Evolutionary conservation across 2,329 filamentous ascomycete genomes (phyloP), one percentile per base, ranked within the genome.

Genomic region (Aspergillus sp.): DNA sequence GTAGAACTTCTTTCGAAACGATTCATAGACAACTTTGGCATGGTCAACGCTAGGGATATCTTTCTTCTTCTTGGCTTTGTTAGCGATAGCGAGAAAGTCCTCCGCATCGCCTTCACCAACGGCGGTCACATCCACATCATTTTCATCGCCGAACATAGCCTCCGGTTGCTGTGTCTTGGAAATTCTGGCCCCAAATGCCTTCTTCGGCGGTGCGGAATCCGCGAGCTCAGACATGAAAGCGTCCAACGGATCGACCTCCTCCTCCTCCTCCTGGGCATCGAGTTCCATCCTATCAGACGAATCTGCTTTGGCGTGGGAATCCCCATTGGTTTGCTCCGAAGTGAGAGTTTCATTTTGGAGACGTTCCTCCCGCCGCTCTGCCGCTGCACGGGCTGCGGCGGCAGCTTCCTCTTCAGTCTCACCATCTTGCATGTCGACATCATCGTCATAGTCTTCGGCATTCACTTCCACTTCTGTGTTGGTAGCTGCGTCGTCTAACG

Each of bases 1-100:
- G 84, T 97, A 99, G 78, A 99, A 99, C 75, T 92, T 90, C 81
- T 97, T 97, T 64, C 94, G 87, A 74, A 99, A 93, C 3, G 90
- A 86, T 69, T 93, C 87, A 69, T 98, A 89, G 59, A 93, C 87
- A 66, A 96, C 80, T 78, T 97, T 98, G 69, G 83, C 85, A 77
- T 98, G 96, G 77, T 99, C 89, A 58, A 96, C 85, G 0, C 83
- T 84, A 0, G 93, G 93, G n/a, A 98, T 89, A 63, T 98, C 95
- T 79, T 97, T 97, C 83, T 97, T 97, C 82, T 97, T 97, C 72
- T 84, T 84, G 82, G 89, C 84, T 84, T 85, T 86, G 59, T 77
- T 84, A 48, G 84, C 83, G 74, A 87, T 83, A n/a, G 85, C 84
- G 49, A 88, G 82, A 69, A 87, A 84, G 68, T 89, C 87, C 68